Base-by-base conservation (phyloP, 108 stramenopile species). In the Skeletonema menzelii region DNA sequence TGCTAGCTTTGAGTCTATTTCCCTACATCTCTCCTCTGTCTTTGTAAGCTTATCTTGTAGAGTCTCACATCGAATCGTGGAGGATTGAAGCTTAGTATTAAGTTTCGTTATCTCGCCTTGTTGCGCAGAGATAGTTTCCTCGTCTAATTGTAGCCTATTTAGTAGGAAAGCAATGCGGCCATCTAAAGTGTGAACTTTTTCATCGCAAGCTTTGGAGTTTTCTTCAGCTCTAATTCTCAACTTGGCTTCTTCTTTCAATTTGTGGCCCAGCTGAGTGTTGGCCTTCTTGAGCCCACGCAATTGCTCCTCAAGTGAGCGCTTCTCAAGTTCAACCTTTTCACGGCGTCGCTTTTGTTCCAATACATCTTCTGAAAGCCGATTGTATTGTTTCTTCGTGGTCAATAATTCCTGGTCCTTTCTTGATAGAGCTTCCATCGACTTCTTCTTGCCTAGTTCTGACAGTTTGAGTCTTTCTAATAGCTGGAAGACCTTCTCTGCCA, bases 401-500 rank as follows among this genome's bases (percentile, higher is more conserved):
- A 87, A 82, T 34, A 86, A 31, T 65, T 95, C 94, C 27, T 86
- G 85, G 59, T 94, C 94, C 75, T 91, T 91, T 72, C 84, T 85
- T 46, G 84, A 65, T 19, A 94, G 61, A 55, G 87, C 91, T 63
- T 95, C 92, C 72, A 88, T 86, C 15, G 89, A 84, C 77, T 90
- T 91, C 58, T 85, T 92, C 57, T 93, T 95, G 14, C 90, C 91
- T 5, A 93, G 80, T 59, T 95, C 94, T 11, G 92, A 87, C 11
- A 93, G 85, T 79, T 92, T 93, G 3, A 95, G 84, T 13, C 94
- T 63, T 78, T 95, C 94, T 40, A 93, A 75, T 15, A 93, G 72
- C 76, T 93, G 90, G 67, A 95, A 95, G 10, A 95, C 92, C 70
- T 91, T 93, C 59, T 95, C 91, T 32, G 94, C 90, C 90, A 91